phyloP scores from a whole-genome alignment of 1,139 yeast species.

The Eremothecium cymbalariae region DNA sequence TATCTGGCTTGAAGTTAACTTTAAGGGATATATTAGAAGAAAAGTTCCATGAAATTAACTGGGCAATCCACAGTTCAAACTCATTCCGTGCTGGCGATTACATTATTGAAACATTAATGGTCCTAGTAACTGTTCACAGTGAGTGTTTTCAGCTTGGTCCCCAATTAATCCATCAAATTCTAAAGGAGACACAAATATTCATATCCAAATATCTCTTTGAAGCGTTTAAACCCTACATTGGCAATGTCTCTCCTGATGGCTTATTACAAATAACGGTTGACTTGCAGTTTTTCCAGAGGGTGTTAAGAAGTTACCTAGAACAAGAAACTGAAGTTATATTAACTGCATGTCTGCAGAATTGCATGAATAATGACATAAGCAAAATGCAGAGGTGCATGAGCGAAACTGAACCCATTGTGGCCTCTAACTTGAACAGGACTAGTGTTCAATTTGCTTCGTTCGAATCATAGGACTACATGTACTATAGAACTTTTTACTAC shows the following conservation, averaged over 20 bases:
- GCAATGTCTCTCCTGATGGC: constrained; percentile 31
- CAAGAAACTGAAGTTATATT: constrained; percentile 28
- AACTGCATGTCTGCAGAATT: constrained; percentile 29
- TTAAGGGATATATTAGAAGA: constrained; percentile 41
- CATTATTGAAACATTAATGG: constrained; percentile 44
- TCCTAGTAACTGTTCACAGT: constrained; percentile 47
- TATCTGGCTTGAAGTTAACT: constrained; percentile 42
- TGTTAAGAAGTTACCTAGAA: constrained; percentile 25
- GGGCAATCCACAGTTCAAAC: constrained; percentile 36
- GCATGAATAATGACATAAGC: constrained; percentile 29
- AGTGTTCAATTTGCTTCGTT: constrained; percentile 31
- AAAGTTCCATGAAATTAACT: constrained; percentile 41
- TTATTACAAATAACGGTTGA: constrained; percentile 35
- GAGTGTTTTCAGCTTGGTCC: constrained; percentile 43
- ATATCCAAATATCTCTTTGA: constrained; percentile 39
- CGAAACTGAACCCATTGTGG: constrained; percentile 29
- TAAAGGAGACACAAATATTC: constrained; percentile 41
- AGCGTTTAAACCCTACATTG: constrained; percentile 35
- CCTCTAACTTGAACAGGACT: constrained; percentile 27
- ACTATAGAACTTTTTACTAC: too few relatives aligned
- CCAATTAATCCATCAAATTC: constrained; percentile 37
- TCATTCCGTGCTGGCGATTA: constrained; percentile 41
- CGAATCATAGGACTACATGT: too few relatives aligned
- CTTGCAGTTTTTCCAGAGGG: constrained; percentile 34
- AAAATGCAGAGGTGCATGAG: constrained; percentile 26